Evolutionary conservation across 1,284 basidiomycete species (phyloP), one percentile per base, ranked within the genome.

Genomic region (Cutaneotrichosporon sp.): DNA sequence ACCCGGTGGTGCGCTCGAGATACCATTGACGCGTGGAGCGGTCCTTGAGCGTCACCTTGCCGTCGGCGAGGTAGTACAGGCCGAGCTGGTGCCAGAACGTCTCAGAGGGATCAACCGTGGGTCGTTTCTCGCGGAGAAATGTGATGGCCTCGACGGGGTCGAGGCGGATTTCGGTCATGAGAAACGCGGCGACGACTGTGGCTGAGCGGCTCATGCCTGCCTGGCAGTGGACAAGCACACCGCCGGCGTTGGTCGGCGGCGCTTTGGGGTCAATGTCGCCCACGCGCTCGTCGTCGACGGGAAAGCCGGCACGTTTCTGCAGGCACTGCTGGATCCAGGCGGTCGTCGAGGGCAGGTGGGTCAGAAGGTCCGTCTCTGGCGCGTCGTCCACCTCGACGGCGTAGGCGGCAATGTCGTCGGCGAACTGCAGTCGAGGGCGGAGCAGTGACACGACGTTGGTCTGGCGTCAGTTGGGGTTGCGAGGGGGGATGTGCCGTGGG

Each of bases 161-260:
- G n/a, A 90, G 66, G 44, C 82, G 78, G 54, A 79, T 76, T 13
- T 80, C 80, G 63, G 85, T 82, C 87, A 92, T 91, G 42, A 93
- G 76, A 66, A 88, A 93, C 7, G 90, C 90, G 2, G 87, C 84
- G 7, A 85, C 83, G 47, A 92, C 84, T 0, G 87, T 86, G 14
- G 85, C 83, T 60, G 86, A 89, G 21, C 90, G 81, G 64, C 88
- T 90, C 74, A 90, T 80, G 21, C 89, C 89, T 21, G 88, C 89
- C 59, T 87, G 83, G 68, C 90, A 92, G 70, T 93, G 90, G 0
- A 92, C 86, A 15, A 92, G 77, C 1, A 93, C 85, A 1, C 85
- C 85, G 23, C 84, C 79, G 0, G 81, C 82, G 63, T 85, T 86
- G 64, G 84, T 63, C 20, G 21, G 46, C 4, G 51, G 51, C 1